Evolutionary conservation across 345 rosid genomes (phyloP).

Genomic region (Pelargonium nanum): DNA sequence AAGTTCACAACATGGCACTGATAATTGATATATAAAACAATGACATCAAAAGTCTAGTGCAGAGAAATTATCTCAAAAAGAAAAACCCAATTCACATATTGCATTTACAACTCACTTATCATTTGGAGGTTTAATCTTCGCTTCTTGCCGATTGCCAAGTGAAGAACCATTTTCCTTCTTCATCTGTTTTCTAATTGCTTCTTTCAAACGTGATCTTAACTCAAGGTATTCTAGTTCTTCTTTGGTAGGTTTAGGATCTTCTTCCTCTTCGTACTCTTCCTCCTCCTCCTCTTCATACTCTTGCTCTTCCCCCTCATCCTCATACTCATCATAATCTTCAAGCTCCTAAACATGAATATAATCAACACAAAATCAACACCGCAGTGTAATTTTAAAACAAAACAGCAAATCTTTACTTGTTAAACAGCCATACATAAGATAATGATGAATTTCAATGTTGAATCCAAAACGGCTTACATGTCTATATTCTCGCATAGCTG

Average conservation of each 20-base stretch:
- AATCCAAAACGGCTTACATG: not conserved
- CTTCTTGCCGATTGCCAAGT: conserved; percentile 15
- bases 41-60: not conserved
- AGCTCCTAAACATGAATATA: not conserved
- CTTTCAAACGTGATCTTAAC: conserved; percentile 56
- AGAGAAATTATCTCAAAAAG: not conserved
- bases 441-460: not conserved
- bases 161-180: conserved; percentile 34
- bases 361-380: not conserved
- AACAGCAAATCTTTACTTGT: too few relatives aligned
- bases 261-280: conserved; percentile 30
- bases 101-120: conserved; percentile 43
- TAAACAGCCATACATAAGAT: not conserved
- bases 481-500: not conserved
- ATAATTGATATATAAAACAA: not conserved
- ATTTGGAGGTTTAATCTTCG: conserved; percentile 34
- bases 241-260: conserved; percentile 42
- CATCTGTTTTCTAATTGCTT: conserved; percentile 38
- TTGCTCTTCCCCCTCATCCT: conserved; percentile 28
- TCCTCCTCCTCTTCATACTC: conserved; percentile 27
- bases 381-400: too few relatives aligned
- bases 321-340: conserved; percentile 47
- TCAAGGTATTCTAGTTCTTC: conserved; percentile 53
- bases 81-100: not conserved
- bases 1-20: too few relatives aligned